phyloP scores from a whole-genome alignment of 2,329 filamentous ascomycete genomes.

The Cercospora sojina region DNA sequence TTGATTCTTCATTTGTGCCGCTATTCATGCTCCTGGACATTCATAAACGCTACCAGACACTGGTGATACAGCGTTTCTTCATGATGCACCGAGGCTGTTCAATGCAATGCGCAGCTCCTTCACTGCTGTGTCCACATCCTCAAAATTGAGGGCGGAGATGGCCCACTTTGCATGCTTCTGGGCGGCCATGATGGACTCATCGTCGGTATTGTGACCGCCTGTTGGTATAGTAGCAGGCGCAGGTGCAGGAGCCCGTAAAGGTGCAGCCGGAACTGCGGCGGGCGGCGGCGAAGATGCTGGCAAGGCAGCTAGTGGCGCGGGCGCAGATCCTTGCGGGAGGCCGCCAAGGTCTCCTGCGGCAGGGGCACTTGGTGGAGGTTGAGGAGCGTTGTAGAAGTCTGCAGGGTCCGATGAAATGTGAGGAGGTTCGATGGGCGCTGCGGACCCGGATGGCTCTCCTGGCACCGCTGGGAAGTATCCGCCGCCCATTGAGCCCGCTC shows the following conservation, averaged over 20 bases:
- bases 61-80: not conserved
- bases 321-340: slow-evolving; percentile 10
- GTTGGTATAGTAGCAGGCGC: slow-evolving; percentile 24
- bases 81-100: slow-evolving; percentile 61
- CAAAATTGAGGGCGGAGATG: slow-evolving; percentile 93
- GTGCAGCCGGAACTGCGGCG: slow-evolving; percentile 23
- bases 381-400: slow-evolving; percentile 26
- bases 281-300: slow-evolving; percentile 18
- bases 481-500: slow-evolving; percentile 53
- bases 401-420: slow-evolving; percentile 19
- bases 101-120: slow-evolving; percentile 78
- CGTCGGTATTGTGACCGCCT: slow-evolving; percentile 59
- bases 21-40: not conserved
- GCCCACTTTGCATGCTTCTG: slow-evolving; percentile 98
- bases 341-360: slow-evolving; percentile 16
- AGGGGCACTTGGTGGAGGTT: slow-evolving; percentile 16
- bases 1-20: not conserved
- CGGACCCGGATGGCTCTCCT: slow-evolving; percentile 37
- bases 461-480: slow-evolving; percentile 60
- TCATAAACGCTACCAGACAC: not conserved
- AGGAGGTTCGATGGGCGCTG: not conserved
- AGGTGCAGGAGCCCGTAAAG: not conserved
- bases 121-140: slow-evolving; percentile 87
- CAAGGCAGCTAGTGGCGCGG: slow-evolving; percentile 14
- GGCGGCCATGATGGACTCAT: slow-evolving; percentile 69